Evolutionary conservation across 2,329 filamentous ascomycete genomes (phyloP).

Genomic region (Nectriaceae sp.): DNA sequence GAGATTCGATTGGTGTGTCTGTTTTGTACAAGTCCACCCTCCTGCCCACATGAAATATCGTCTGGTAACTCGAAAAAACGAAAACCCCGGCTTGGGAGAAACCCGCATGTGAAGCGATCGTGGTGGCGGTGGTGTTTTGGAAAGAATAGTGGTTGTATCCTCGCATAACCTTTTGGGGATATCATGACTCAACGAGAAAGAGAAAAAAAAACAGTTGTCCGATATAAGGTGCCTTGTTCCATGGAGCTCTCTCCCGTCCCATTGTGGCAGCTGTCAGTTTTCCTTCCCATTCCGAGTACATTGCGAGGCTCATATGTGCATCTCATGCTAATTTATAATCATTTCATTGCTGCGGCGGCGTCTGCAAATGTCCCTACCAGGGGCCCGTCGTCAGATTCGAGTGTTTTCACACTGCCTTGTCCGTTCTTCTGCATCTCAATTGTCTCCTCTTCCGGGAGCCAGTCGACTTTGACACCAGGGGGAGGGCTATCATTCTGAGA

Average conservation of each 20-base stretch:
- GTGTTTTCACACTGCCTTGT: constrained; percentile 34
- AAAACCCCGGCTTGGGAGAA: constrained; percentile 10
- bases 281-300: constrained; percentile 1
- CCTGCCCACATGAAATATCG: constrained; percentile 27
- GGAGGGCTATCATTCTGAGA: constrained; percentile 42
- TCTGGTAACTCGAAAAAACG: constrained; percentile 6
- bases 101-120: constrained; percentile 1
- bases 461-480: constrained; percentile 54
- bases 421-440: constrained; percentile 46
- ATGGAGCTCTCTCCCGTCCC: neutral
- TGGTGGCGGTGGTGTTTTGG: neutral
- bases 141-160: neutral
- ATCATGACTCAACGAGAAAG: neutral
- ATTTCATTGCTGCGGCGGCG: constrained; percentile 55
- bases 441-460: constrained; percentile 54
- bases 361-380: constrained; percentile 64
- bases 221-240: neutral
- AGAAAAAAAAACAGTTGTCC: neutral
- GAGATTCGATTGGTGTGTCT: constrained; percentile 32
- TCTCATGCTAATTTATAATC: constrained; percentile 11
- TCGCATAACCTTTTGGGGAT: neutral
- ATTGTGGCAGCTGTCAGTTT: neutral
- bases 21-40: constrained; percentile 29
- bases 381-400: constrained; percentile 39
- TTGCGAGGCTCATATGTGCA: neutral